Evolutionary conservation across 163 green algal species (phyloP).

Genomic region (Scenedesmus sp.): DNA sequence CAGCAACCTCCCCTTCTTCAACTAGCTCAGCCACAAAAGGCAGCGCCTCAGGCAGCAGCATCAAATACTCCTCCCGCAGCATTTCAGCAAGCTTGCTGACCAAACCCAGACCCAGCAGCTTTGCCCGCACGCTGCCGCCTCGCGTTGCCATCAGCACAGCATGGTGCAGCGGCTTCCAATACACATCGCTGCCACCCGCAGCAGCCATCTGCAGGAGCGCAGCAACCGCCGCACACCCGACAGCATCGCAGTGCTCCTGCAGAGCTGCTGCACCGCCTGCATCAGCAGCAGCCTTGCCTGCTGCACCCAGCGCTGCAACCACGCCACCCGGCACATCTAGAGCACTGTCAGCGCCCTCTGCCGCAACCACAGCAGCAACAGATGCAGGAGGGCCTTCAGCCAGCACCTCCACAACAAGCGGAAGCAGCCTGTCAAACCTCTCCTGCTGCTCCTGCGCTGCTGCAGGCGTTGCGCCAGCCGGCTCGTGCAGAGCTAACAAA

Average conservation of each 20-base stretch:
- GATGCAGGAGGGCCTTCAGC: constrained; percentile 41
- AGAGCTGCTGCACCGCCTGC: constrained; percentile 39
- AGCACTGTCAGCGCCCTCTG: constrained; percentile 45
- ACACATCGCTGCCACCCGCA: constrained; percentile 69
- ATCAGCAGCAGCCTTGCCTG: constrained; percentile 28
- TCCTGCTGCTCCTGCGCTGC: constrained; percentile 71
- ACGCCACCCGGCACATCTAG: constrained; percentile 30
- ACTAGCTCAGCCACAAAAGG: constrained; percentile 91
- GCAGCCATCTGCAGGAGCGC: constrained; percentile 79
- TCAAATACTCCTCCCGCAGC: constrained; percentile 91
- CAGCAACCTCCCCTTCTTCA: constrained; percentile 82
- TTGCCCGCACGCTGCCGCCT: constrained; percentile 51
- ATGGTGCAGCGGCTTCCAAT: constrained; percentile 88
- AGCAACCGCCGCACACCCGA: constrained; percentile 63
- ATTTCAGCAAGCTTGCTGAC: constrained; percentile 72
- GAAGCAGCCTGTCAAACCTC: constrained; percentile 78
- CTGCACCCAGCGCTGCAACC: constrained; percentile 26
- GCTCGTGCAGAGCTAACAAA: constrained; percentile 86
- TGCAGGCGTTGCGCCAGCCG: constrained; percentile 58
- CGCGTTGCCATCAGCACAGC: constrained; percentile 85
- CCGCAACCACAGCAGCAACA: constrained; percentile 4
- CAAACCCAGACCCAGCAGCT: constrained; percentile 72
- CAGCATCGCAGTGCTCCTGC: constrained; percentile 38
- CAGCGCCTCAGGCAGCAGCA: constrained; percentile 89
- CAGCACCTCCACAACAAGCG: constrained; percentile 78